These are phyloP conservation scores for Hypomontagnella monticulosa DNA, from an alignment of 495 filamentous ascomycete genomes.

Conservation along the genomic window DNA sequence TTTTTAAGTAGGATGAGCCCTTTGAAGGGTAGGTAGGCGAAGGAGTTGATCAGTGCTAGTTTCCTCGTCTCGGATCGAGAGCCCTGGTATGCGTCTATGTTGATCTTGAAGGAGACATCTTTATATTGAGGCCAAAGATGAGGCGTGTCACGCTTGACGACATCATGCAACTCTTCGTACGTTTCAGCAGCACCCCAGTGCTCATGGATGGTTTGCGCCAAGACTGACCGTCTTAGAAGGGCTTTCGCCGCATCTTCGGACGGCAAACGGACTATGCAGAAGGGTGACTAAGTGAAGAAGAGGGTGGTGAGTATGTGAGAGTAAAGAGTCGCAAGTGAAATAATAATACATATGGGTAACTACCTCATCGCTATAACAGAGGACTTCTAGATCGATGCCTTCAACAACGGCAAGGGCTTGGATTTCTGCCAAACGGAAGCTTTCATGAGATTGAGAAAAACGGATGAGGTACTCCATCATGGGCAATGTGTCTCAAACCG, in stretches of 20 bases:
- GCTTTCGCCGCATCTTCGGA: constrained; percentile 70
- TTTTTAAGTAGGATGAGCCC: constrained; percentile 78
- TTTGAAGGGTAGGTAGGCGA: constrained; percentile 77
- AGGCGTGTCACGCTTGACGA: constrained; percentile 65
- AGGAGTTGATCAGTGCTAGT: constrained; percentile 77
- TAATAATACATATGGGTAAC: background rate
- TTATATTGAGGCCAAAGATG: constrained; percentile 72
- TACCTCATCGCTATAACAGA: constrained; percentile 79
- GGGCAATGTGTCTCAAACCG: constrained; percentile 3
- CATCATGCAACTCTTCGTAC: constrained; percentile 74
- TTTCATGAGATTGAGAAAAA: constrained; percentile 89
- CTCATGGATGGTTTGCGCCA: constrained; percentile 83
- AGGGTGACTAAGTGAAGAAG: constrained; percentile 76
- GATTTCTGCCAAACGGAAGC: constrained; percentile 88
- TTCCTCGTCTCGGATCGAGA: constrained; percentile 69
- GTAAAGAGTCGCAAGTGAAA: background rate
- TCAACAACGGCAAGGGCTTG: constrained; percentile 78
- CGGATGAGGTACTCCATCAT: constrained; percentile 86
- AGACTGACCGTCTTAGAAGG: constrained; percentile 78
- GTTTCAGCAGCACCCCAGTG: constrained; percentile 81
- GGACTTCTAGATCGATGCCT: constrained; percentile 72
- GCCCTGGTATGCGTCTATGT: constrained; percentile 78
- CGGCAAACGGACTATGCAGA: constrained; percentile 77
- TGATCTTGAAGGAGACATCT: constrained; percentile 78
- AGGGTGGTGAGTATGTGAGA: constrained; percentile 20